Conservation (phyloP, 1,139 yeast genomes). For the Protomyces macrosporus region DNA sequence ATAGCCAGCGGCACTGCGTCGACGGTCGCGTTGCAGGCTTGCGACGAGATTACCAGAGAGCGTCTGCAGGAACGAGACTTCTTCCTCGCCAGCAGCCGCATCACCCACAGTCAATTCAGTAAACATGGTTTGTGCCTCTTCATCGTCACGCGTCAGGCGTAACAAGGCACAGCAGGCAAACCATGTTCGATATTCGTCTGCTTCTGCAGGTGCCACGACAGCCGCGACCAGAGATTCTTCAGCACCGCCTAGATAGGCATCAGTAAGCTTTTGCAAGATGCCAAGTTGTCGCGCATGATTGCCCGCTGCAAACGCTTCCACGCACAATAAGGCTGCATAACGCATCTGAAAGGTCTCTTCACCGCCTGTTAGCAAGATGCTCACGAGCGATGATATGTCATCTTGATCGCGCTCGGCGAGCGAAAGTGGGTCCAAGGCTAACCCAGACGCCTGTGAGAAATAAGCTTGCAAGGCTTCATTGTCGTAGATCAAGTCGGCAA, state of each 20-base stretch:
- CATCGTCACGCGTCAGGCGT: constrained; percentile 54
- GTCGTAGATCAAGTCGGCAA: constrained; percentile 15
- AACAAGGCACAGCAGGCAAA: constrained; percentile 68
- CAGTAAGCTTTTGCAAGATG: constrained; percentile 62
- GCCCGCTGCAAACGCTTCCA: constrained; percentile 49
- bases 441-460: constrained; percentile 8
- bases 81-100: constrained; percentile 65
- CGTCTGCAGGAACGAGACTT: constrained; percentile 69
- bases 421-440: constrained; percentile 3
- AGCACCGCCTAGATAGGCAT: constrained; percentile 39
- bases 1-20: constrained; percentile 47
- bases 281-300: constrained; percentile 56
- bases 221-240: constrained; percentile 24
- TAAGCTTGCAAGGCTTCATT: constrained; percentile 12
- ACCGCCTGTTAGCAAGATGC: constrained; percentile 11
- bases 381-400: constrained; percentile 10
- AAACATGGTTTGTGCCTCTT: constrained; percentile 50
- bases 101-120: constrained; percentile 58
- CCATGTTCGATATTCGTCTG: constrained; percentile 81
- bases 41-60: constrained; percentile 70
- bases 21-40: constrained; percentile 41
- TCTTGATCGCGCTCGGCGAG: background rate
- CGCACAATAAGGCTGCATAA: constrained; percentile 22
- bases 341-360: constrained; percentile 20
- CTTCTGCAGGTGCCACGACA: constrained; percentile 46